Evolutionary conservation across 2,329 filamentous ascomycete species (phyloP), one percentile per base, ranked within the genome.

Genomic region (Ophiostoma sp.): DNA sequence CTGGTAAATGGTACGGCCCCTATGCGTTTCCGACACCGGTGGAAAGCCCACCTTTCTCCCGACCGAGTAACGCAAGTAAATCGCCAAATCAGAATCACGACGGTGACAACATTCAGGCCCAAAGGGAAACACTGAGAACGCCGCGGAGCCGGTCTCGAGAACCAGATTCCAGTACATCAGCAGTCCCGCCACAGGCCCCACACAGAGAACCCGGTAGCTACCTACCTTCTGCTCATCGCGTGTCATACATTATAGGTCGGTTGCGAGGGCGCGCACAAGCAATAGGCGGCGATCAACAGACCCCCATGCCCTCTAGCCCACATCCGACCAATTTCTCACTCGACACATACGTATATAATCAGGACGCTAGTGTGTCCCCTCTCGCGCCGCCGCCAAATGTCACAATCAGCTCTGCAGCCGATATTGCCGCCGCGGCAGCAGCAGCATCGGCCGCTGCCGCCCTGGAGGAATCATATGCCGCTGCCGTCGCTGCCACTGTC

Each of bases 261-360:
- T 14, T 63, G 40, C 60, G 9, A 6, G 14, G 11, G 6, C 60
- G 42, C 41, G 12, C 5, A 14, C 60, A 38, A n/a, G n/a, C 38
- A 63, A 16, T 7, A 40, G 55, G 14, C 2, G n/a, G 27, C 27
- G 27, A 36, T 42, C 27, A 11, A 16, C 67, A 41, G 7, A 12
- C 16, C 58, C 27, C 1, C 47, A n/a, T 5, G 14, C 47, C 18
- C 27, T 27, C 27, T 27, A 27, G 27, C 27, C 27, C 27, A 27
- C 27, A 27, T 27, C 62, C 27, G 9, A n/a, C 41, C 38, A 7
- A 18, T 5, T 60, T 66, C 14, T 67, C 68, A 1, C 70, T 76
- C n/a, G 75, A 76, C 44, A 69, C 68, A 0, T 70, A 73, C 27
- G 71, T 76, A 11, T 76, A 76, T 69, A 66, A 66, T 36, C 75